These are phyloP conservation scores for Xylariomycetidae sp. DNA, from an alignment of 2,329 filamentous ascomycete genomes.

Conservation along the genomic window DNA sequence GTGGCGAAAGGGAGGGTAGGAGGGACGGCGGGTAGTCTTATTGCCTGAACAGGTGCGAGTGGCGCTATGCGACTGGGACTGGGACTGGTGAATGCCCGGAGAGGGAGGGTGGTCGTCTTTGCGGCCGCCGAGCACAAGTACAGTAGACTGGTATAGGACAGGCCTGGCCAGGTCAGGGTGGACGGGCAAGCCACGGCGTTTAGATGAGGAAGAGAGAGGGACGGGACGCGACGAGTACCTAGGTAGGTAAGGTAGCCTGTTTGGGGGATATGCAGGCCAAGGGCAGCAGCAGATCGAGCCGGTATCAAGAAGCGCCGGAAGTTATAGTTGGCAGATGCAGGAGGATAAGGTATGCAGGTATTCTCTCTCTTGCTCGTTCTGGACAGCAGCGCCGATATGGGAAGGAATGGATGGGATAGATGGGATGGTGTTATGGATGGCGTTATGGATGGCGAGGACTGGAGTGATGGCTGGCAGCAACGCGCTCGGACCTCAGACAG, in stretches of 20 bases:
- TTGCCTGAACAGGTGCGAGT: slow-evolving; percentile 15
- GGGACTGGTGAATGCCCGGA: too few relatives aligned
- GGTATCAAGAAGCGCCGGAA: too few relatives aligned
- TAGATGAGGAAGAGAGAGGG: slow-evolving; percentile 8
- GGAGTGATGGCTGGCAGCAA: slow-evolving; percentile 9
- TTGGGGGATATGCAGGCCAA: too few relatives aligned
- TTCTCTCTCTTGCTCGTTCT: too few relatives aligned
- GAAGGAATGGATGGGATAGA: too few relatives aligned
- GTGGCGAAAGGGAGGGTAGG: slow-evolving; percentile 22
- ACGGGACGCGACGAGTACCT: slow-evolving; percentile 3
- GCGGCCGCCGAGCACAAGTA: slow-evolving; percentile 6
- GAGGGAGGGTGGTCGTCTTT: slow-evolving; percentile 24
- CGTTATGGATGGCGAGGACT: slow-evolving; percentile 2
- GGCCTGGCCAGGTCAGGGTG: slow-evolving; percentile 18
- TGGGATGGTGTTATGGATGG: slow-evolving; percentile 6
- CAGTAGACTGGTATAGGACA: slow-evolving; percentile 16
- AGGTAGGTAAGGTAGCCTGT: too few relatives aligned
- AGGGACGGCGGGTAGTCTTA: slow-evolving; percentile 28
- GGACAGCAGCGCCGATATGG: too few relatives aligned
- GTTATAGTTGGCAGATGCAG: too few relatives aligned
- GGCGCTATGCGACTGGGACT: slow-evolving; percentile 4
- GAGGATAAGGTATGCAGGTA: too few relatives aligned
- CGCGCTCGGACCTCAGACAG: slow-evolving; percentile 21
- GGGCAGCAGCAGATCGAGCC: too few relatives aligned
- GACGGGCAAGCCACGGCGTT: slow-evolving; percentile 13